Base-by-base conservation (phyloP, 495 filamentous ascomycete genomes). In the Penicillium coffeae region DNA sequence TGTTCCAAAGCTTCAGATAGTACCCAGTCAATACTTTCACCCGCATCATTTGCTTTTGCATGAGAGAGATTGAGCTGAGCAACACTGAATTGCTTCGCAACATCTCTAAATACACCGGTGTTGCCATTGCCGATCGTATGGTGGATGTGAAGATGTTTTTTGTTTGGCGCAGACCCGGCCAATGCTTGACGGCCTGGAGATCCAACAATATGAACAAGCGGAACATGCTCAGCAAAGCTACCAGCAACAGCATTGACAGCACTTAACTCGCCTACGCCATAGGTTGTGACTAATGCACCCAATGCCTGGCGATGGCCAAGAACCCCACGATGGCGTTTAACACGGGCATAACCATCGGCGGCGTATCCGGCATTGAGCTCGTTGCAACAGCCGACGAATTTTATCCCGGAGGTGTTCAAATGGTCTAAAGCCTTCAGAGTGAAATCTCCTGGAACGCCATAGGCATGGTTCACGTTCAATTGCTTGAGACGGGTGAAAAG, bases 341-440 rank as follows among this genome's bases (percentile, higher is more conserved):
- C 68, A 21, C 86, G 71, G 25, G 87, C 85, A 57, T 89, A 89
- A 9, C 86, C 87, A 64, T 91, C 87, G 9, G 86, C 81, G 1
- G 87, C 86, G 52, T 90, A 91, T 10, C 81, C 85, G 14, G 84
- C 83, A 58, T 89, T 89, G 21, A 90, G 73, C 57, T 90, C 86
- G 53, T 90, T 89, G 50, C 78, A 80, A 60, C 83, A 88, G 39
- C 84, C 84, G 14, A 88, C 77, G 86, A 85, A 89, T 50, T 77
- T 73, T 10, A 90, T 62, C 0, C 76, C 78, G 32, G 66, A 57
- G 19, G 78, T 76, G 14, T 74, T 70, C 16, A 89, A 47, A 51
- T 82, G 80, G 63, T 89, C 87, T 8, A 88, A 70, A 8, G 79
- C 71, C 1, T 72, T 67, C n/a, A 90, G 69, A 55, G 86, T 88